Base-by-base conservation (phyloP, 345 rosid species). In the Boechera retrofracta region DNA sequence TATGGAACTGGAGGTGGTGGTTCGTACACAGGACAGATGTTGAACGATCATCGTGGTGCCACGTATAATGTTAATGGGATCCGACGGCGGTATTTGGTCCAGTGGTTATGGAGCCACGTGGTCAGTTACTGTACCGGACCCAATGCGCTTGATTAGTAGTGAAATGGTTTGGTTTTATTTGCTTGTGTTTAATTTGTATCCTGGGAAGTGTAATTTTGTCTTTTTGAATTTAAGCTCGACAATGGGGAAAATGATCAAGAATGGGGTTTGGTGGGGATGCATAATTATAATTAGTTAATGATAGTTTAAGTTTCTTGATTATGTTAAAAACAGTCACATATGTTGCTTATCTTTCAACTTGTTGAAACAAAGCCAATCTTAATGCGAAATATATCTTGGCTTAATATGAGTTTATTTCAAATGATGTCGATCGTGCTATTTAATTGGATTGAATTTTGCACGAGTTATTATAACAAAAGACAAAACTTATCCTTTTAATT, bases 1-100 rank as follows among this genome's bases (percentile, higher is more conserved):
- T 94, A 94, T 33, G 98, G 98, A 31, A 90, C 98, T 0, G 98
- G 98, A 8, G 98, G 98, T 4, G 98, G 98, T 11, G 98, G 98
- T 35, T 94, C 98, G 8, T 94, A 94, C 82, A 92, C 91, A 0
- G 98, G 98, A 29, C 97, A 94, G 82, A 47, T 92, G 74, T 42
- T 88, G 82, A 83, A 83, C 83, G 98, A 85, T 0, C 54, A 56
- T 1, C 86, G 62, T 75, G 93, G 93, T 5, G 93, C 92, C 85
- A 94, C 98, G 84, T 94, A 87, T 67, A 94, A 94, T 53, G 88
- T 92, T 83, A 82, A 92, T 33, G 98, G 98, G 65, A 84, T 90
- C 81, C 53, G 93, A 80, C 88, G 98, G 84, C 80, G 89, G 77
- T 94, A 75, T 77, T 81, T 94, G 86, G 87, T 94, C 51, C 98